Conservation (phyloP, 1,284 basidiomycete genomes). For the Cerrena zonata region DNA sequence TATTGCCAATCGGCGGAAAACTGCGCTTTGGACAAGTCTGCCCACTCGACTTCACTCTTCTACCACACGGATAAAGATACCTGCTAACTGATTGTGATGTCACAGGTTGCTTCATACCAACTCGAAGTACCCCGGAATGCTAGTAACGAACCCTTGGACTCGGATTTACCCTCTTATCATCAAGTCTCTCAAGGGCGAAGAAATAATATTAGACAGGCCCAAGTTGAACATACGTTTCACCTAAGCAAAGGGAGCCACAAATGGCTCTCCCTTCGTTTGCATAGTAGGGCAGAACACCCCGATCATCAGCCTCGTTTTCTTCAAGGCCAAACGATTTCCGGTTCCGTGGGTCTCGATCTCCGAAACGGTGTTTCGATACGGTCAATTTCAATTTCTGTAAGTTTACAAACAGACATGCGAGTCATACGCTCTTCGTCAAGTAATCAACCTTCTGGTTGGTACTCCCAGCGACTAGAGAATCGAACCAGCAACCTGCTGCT, state of each 20-base stretch:
- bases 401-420: too few relatives aligned
- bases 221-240: conserved; percentile 16
- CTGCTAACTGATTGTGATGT: too few relatives aligned
- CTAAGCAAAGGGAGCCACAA: conserved; percentile 21
- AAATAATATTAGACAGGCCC: background rate
- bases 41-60: too few relatives aligned
- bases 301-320: conserved; percentile 35
- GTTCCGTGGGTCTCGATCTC: conserved; percentile 40
- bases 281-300: conserved; percentile 33
- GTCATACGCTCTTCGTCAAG: too few relatives aligned
- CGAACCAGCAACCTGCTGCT: too few relatives aligned
- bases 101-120: too few relatives aligned
- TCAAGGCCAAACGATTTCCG: conserved; percentile 40
- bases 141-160: background rate
- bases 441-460: too few relatives aligned
- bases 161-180: conserved; percentile 17
- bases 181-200: conserved; percentile 10
- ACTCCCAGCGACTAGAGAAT: too few relatives aligned
- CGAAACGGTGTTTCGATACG: conserved; percentile 41
- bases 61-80: too few relatives aligned
- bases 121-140: too few relatives aligned
- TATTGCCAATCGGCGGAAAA: too few relatives aligned
- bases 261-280: conserved; percentile 40
- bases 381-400: conserved; percentile 37
- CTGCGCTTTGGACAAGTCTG: too few relatives aligned